A percentile compares a stretch with the other conserved stretches of the same genome.
Conservation (phyloP, 2,329 filamentous ascomycete species). For the Trichoderma atrobrunneum region DNA sequence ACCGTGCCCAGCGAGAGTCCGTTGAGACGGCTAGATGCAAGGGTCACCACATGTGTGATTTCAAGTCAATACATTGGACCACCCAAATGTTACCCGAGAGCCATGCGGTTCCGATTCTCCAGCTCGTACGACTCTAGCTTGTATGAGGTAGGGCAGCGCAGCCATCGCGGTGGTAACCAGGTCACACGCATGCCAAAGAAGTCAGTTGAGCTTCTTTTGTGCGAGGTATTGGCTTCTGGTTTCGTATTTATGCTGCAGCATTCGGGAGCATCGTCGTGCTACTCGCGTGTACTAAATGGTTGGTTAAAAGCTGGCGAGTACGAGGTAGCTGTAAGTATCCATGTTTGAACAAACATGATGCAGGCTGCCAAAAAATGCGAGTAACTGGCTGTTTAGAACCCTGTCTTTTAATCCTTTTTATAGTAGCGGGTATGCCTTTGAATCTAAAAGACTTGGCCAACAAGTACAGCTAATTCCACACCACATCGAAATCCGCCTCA, state of each 20-base stretch:
- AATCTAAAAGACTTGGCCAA: not conserved
- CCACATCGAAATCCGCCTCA: not conserved
- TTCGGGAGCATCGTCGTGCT: not conserved
- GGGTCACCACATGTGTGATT: not conserved
- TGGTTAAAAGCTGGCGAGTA: not conserved
- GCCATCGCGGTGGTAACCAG: not conserved
- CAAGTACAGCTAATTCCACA: not conserved
- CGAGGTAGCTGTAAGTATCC: not conserved
- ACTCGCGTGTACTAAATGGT: not conserved
- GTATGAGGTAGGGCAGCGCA: not conserved
- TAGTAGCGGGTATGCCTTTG: not conserved
- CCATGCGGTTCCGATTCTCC: not conserved
- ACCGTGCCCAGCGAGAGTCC: not conserved
- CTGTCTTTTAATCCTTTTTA: not conserved
- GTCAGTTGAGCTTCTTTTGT: not conserved
- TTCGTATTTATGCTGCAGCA: not conserved
- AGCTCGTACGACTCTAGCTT: not conserved
- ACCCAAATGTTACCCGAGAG: not conserved
- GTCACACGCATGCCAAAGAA: not conserved
- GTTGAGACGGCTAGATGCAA: not conserved
- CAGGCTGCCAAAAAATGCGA: not conserved
- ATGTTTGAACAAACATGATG: not conserved
- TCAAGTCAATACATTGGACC: not conserved
- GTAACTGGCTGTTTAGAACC: not conserved
- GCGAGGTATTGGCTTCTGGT: not conserved